Base-by-base conservation (phyloP, 495 filamentous ascomycete species). In the Aspergillus haitiensis region DNA sequence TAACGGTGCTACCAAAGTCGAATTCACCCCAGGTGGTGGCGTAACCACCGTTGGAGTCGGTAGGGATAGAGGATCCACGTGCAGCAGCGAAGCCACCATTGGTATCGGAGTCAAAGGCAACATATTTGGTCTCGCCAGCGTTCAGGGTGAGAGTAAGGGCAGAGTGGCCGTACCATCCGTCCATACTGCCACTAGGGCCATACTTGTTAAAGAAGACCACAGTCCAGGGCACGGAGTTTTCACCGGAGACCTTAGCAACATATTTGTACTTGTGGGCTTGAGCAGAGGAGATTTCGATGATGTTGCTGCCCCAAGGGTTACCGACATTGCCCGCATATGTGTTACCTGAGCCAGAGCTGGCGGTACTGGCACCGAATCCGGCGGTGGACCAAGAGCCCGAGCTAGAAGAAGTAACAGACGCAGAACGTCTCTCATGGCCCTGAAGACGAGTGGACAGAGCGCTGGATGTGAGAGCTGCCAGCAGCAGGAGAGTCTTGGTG, bases 121-220 rank as follows among this genome's bases (percentile, higher is more conserved):
- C 70, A 63, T 77, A 77, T 40, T 63, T 68, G 39, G 74, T 75
- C 37, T 69, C 70, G n/a, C 78, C 78, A 36, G 78, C 48, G 47
- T 69, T 52, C 42, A 84, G 70, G 33, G 70, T 68, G 63, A 83
- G 73, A 37, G 64, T 75, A 34, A 79, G 58, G 40, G 70, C 71
- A 50, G 75, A 70, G 44, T 72, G 62, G 55, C 70, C 72, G 56
- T 72, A 78, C 64, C 71, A 81, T 50, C 79, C 72, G 51, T 68
- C 55, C 63, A 77, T 67, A 13, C 59, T 55, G 35, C 71, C 74
- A 34, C 76, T 71, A 3, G 67, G 56, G 48, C 74, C 75, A 50
- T 70, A 73, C 73, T 83, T 84, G 73, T 83, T 81, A 77, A 79
- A 84, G 72, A 83, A 67, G 61, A 68, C 72, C 56, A 82, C 68